Percentiles rank a stretch among this genome's conserved stretches.
Conservation (phyloP, 257 asterid genomes). For the Capsicum chinense region DNA sequence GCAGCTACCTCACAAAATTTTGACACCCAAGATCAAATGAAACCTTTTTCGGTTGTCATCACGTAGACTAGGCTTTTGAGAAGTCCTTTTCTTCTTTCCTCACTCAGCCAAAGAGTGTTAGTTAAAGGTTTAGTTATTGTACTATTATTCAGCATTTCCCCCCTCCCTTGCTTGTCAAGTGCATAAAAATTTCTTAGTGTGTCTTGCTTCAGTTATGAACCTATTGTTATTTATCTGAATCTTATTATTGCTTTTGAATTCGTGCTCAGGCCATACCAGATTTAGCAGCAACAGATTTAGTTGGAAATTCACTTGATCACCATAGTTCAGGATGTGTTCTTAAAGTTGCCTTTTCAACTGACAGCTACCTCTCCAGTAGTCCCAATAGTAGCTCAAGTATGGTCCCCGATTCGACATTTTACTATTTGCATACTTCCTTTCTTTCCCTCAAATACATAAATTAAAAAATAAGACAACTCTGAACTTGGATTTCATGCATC, state of each 20-base stretch:
- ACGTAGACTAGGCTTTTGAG: background rate
- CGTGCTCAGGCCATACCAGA: constrained; percentile 50
- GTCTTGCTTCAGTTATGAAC: background rate
- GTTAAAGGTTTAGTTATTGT: background rate
- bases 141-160: background rate
- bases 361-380: constrained; percentile 77
- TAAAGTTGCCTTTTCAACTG: constrained; percentile 69
- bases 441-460: background rate
- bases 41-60: background rate
- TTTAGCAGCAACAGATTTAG: constrained; percentile 35
- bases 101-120: background rate
- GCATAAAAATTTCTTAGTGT: background rate
- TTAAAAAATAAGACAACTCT: background rate
- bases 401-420: constrained; percentile 21
- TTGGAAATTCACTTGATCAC: constrained; percentile 52
- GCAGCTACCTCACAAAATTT: background rate
- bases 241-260: constrained; percentile 13
- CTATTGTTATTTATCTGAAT: background rate
- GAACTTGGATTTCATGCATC: background rate
- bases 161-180: background rate
- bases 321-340: constrained; percentile 94
- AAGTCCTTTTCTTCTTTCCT: background rate
- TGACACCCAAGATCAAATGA: background rate
- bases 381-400: constrained; percentile 65
- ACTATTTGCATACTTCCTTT: constrained; percentile 1